Evolutionary conservation across 2,329 filamentous ascomycete species (phyloP).

Genomic region (Hypoxylon rubiginosum): DNA sequence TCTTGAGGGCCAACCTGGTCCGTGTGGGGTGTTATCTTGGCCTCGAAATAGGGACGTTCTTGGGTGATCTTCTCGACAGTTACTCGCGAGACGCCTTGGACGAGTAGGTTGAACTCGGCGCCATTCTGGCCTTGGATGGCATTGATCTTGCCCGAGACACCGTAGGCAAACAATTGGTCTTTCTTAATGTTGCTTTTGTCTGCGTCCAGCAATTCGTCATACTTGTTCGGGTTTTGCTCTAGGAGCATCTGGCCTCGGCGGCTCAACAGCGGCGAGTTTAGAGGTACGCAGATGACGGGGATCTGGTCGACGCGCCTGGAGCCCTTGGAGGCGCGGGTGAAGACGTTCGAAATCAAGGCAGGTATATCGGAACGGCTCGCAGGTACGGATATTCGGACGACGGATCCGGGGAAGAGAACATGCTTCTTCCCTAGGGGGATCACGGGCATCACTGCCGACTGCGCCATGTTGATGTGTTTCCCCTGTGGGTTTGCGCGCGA

Average conservation of each 20-base stretch:
- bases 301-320: constrained; percentile 75
- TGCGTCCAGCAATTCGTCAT: constrained; percentile 62
- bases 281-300: constrained; percentile 87
- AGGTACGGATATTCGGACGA: constrained; percentile 85
- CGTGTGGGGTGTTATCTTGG: constrained; percentile 69
- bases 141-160: constrained; percentile 83
- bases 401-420: constrained; percentile 87
- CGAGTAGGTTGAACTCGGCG: constrained; percentile 83
- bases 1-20: constrained; percentile 45
- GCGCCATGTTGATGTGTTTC: constrained; percentile 48
- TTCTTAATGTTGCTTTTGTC: constrained; percentile 73
- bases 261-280: constrained; percentile 81
- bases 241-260: constrained; percentile 82
- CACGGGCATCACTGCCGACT: constrained; percentile 73
- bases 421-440: constrained; percentile 85
- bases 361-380: constrained; percentile 87
- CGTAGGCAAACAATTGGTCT: constrained; percentile 84
- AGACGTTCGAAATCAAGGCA: constrained; percentile 86
- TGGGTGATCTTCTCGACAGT: constrained; percentile 79
- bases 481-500: constrained; percentile 27
- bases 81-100: constrained; percentile 86
- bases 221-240: constrained; percentile 70
- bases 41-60: constrained; percentile 89
- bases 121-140: constrained; percentile 81
- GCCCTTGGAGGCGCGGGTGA: constrained; percentile 79